Evolutionary conservation across 2,329 filamentous ascomycete genomes (phyloP), one percentile per base, ranked within the genome.

Genomic region (Pezicula neosporulosa): DNA sequence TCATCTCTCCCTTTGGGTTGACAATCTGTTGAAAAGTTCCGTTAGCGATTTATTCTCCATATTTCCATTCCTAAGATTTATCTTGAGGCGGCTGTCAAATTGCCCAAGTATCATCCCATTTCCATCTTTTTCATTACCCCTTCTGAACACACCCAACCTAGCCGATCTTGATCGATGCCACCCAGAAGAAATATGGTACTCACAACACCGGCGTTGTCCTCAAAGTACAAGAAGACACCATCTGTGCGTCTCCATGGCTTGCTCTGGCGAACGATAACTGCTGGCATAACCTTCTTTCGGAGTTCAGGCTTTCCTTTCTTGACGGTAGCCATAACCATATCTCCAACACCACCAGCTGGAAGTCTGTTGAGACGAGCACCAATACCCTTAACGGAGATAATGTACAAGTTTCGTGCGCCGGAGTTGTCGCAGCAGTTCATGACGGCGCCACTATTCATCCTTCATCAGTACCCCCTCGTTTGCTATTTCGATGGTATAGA

Each of bases 371-470:
- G 87, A 68, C 93, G 91, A 66, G 93, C 93, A 82, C 93, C 93
- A 72, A 94, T 91, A 78, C 93, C 93, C 85, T 96, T 96, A 80
- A 99, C 93, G 76, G 93, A 89, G 82, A 99, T 97, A 85, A 97
- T 97, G 90, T 97, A 99, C 64, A 99, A 83, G 82, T 97, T 97
- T 69, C 91, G 91, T 71, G 93, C 93, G 71, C 93, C 93, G 57
- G 92, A 97, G 90, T 97, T 97, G 85, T 99, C 94, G 75, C 87
- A 90, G 87, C 94, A 99, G 85, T 99, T 99, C 90, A 99, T 96
- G 78, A 97, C 93, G 73, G 94, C 94, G 78, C 94, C 94, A 76
- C 92, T 97, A 39, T 59, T 50, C 9, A 53, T 50, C 49, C 36
- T 52, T 49, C 37, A 38, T 51, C 24, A 51, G 42, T 35, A 39